Evolutionary conservation across 371 early-diverging fungal species (phyloP), one percentile per base, ranked within the genome.

Genomic region (Thermomucor indicae-seudaticae): DNA sequence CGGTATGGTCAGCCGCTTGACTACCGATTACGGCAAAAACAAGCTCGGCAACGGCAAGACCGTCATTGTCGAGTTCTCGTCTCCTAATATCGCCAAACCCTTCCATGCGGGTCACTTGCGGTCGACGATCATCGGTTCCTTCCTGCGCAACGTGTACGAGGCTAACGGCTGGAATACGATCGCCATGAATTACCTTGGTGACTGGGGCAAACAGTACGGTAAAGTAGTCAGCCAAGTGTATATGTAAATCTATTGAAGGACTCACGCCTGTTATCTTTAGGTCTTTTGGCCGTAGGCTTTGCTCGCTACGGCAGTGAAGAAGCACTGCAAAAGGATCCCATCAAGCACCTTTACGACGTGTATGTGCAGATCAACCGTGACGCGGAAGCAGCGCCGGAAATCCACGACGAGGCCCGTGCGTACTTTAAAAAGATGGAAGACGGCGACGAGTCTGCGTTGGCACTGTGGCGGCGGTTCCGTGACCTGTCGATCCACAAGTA

Each of bases 191-290:
- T 98, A 99, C 69, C 78, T 99, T 30, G 99, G 99, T 51, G 99
- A 99, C 70, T 99, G 99, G 99, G 99, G 99, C 49, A 99, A 98
- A 67, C 99, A 99, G 70, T 99, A 95, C 70, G 99, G 81, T 78
- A 72, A n/a, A 63, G 70, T 41, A 29, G 32, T 8, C 32, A 32
- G 7, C 32, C 8, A 32, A 8, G 14, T 14, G 32, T 32, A n/a
- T 32, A 17, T 19, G 2, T 7, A 32, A 32, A 32, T 7, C 8
- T 32, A 8, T 19, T 22, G 4, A 40, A 10, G 7, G 16, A 40
- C 6, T 20, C 16, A 16, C 20, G 6, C 10, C 22, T 3, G n/a
- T 19, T 7, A 19, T 27, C 7, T 24, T 20, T 22, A 79, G 81
- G 95, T 58, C 72, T 99, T 57, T 82, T 99, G 64, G 96, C 97